Percentiles rank a stretch among this genome's conserved stretches.
These are phyloP conservation scores for Chenopodium album DNA, from an alignment of 148 eudicot species.

Conservation along the genomic window DNA sequence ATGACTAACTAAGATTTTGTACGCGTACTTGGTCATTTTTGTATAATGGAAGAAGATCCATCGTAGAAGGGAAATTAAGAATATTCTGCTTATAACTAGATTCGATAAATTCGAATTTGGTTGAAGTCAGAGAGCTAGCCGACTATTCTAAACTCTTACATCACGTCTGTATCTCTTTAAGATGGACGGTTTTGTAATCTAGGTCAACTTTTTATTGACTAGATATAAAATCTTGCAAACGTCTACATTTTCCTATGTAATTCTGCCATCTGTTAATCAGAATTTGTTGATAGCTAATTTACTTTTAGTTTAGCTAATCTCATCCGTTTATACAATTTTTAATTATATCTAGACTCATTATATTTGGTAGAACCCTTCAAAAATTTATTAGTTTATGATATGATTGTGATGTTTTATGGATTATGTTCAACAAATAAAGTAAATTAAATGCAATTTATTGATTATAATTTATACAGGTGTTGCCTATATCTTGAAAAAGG, in stretches of 20 bases:
- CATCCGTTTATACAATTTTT: neutral
- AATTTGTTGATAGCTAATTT: conserved; percentile 3
- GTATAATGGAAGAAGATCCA: too few relatives aligned
- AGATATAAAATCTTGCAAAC: conserved; percentile 12
- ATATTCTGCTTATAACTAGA: too few relatives aligned
- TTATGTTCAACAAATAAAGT: neutral
- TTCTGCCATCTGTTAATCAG: conserved; percentile 31
- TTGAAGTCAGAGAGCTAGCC: too few relatives aligned
- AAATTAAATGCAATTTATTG: conserved; percentile 23
- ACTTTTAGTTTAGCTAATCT: conserved; percentile 9
- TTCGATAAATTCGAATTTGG: too few relatives aligned
- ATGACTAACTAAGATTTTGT: neutral
- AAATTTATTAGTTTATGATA: neutral
- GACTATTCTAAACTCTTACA: too few relatives aligned
- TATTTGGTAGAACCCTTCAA: conserved; percentile 24
- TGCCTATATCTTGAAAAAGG: conserved; percentile 15
- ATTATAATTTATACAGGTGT: conserved; percentile 30
- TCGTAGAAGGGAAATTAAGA: too few relatives aligned
- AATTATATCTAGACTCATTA: neutral
- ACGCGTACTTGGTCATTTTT: neutral
- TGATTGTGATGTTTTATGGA: conserved; percentile 21
- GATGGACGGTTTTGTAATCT: neutral
- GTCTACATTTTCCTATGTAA: conserved; percentile 17
- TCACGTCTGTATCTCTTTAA: neutral
- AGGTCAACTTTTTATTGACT: neutral